phyloP scores from a whole-genome alignment of 108 stramenopile genomes.

The Conticribra guillardii region DNA sequence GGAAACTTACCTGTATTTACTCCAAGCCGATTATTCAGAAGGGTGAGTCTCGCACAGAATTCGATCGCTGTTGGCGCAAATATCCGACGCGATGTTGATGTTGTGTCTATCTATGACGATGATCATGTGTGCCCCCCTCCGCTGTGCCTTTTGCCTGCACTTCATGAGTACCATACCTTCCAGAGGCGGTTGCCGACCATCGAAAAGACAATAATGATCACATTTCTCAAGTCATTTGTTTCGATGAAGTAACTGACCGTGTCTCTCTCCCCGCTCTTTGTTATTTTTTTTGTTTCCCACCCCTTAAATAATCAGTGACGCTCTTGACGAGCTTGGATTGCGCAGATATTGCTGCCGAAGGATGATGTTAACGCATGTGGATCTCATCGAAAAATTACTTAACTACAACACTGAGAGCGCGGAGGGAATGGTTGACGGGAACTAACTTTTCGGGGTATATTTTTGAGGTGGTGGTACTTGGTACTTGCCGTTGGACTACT shows the following conservation, averaged over 20 bases:
- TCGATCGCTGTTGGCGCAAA: neutral
- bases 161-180: no score
- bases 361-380: slow-evolving; percentile 99
- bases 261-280: no score
- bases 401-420: slow-evolving; percentile 98
- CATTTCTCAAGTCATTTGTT: no score
- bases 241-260: no score
- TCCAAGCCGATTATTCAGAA: slow-evolving; percentile 95
- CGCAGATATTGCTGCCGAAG: slow-evolving; percentile 99
- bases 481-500: no score
- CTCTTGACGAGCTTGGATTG: slow-evolving; percentile 96
- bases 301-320: slow-evolving; percentile 70
- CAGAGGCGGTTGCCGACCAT: no score
- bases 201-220: no score
- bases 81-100: slow-evolving; percentile 9
- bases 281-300: slow-evolving; percentile 2
- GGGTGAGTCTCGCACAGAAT: slow-evolving; percentile 64
- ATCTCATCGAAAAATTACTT: slow-evolving; percentile 99
- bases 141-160: no score
- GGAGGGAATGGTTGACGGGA: slow-evolving; percentile 46
- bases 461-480: neutral
- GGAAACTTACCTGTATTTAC: slow-evolving; percentile 95
- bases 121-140: no score
- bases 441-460: neutral
- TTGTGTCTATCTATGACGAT: no score